Conservation (phyloP, 148 eudicot species). For the Rhododendron ferrugineum region DNA sequence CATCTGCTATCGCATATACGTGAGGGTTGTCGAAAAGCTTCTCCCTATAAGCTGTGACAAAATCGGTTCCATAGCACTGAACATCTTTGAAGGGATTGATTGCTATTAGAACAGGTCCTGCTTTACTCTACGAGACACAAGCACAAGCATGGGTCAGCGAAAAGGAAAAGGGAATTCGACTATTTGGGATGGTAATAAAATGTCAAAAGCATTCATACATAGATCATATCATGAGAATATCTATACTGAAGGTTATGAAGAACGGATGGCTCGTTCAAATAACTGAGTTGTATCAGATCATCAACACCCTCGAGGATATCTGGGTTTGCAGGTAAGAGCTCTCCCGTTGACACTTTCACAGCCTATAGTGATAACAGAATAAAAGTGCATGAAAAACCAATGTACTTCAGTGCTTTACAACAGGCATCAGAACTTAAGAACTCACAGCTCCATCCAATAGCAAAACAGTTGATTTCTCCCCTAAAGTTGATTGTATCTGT, state of each 20-base stretch:
- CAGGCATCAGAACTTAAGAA: conserved; percentile 17
- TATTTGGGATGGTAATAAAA: neutral
- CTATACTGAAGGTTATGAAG: conserved; percentile 75
- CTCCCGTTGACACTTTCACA: conserved; percentile 49
- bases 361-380: conserved; percentile 36
- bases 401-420: conserved; percentile 1
- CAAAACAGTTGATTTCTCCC: conserved; percentile 54
- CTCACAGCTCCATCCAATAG: conserved; percentile 71
- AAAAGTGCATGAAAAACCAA: conserved; percentile 12
- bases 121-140: conserved; percentile 57
- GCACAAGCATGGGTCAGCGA: conserved; percentile 9
- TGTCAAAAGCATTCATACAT: conserved; percentile 42
- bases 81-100: conserved; percentile 88
- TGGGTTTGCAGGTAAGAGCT: conserved; percentile 87
- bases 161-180: neutral
- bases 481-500: conserved; percentile 57
- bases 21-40: conserved; percentile 84
- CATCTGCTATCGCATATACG: conserved; percentile 69
- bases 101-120: conserved; percentile 89
- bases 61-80: conserved; percentile 55
- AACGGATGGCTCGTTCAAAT: conserved; percentile 93
- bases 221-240: conserved; percentile 65
- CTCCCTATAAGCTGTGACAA: conserved; percentile 52
- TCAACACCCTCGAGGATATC: conserved; percentile 86
- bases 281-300: conserved; percentile 87